Percentiles rank a stretch among this genome's conserved stretches.
Conservation (phyloP, 2,329 filamentous ascomycete genomes). For the Cordyceps cicadae region DNA sequence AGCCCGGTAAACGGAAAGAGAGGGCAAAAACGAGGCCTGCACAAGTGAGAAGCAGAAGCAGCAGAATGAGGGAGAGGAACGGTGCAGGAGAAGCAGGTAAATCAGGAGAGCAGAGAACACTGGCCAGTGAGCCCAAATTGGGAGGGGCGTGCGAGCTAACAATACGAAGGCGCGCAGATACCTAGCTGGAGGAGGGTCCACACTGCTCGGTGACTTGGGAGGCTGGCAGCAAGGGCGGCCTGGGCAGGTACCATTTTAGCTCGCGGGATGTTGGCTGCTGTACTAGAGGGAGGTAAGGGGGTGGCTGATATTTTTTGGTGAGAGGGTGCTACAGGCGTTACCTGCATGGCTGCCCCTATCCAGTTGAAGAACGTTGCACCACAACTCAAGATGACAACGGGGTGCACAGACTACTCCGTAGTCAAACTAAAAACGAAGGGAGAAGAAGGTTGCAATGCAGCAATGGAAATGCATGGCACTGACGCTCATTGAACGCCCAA, state of each 20-base stretch:
- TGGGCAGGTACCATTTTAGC: conserved; percentile 2
- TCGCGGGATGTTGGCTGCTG: background rate
- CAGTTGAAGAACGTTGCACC: background rate
- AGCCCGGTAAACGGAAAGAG: background rate
- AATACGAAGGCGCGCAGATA: conserved; percentile 4
- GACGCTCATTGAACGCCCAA: conserved; percentile 6
- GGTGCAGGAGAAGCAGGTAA: conserved; percentile 6
- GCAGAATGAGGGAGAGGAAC: background rate
- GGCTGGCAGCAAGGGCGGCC: background rate
- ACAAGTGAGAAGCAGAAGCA: conserved; percentile 4
- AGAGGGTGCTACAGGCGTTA: background rate
- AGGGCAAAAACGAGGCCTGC: background rate
- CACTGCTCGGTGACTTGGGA: conserved; percentile 3
- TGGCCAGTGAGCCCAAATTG: background rate
- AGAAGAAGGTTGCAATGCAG: background rate
- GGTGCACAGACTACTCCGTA: background rate
- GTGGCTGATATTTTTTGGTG: background rate
- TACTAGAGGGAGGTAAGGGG: background rate
- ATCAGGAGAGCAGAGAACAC: conserved; percentile 9
- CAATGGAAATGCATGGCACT: background rate
- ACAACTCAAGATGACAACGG: background rate
- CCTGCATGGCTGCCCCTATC: background rate
- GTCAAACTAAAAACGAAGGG: background rate
- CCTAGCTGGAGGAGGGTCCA: background rate
- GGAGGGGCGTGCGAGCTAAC: conserved; percentile 5